These are phyloP conservation scores for Mucor plumbeus DNA, from an alignment of 371 early-diverging fungal species.

Conservation along the genomic window DNA sequence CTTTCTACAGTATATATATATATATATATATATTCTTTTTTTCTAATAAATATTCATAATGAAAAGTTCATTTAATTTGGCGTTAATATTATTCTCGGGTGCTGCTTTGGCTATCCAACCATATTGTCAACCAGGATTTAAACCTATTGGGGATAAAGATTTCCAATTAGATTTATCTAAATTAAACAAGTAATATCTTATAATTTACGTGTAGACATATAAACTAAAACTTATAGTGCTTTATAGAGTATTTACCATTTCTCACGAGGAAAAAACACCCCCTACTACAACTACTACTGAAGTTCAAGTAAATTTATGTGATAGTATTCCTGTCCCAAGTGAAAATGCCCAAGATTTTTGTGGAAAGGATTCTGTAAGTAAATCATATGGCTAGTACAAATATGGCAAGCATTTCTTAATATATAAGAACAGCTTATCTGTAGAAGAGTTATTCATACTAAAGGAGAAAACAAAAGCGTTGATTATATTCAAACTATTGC, in stretches of 20 bases:
- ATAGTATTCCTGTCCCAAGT: constrained; percentile 26
- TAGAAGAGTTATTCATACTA: constrained; percentile 22
- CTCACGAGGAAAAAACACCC: constrained; percentile 20
- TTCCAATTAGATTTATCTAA: constrained; percentile 32
- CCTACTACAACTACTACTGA: constrained; percentile 22
- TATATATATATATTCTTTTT: not conserved
- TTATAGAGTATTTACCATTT: constrained; percentile 26
- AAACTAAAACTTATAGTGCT: not conserved
- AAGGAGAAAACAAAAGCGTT: constrained; percentile 10
- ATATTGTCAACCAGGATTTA: constrained; percentile 35
- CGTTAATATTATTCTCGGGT: constrained; percentile 17
- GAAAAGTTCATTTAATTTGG: constrained; percentile 15
- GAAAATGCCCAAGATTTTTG: constrained; percentile 25
- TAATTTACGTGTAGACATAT: not conserved
- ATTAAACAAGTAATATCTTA: constrained; percentile 33
- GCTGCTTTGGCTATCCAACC: constrained; percentile 26
- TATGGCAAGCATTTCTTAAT: constrained; percentile 7
- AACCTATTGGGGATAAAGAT: constrained; percentile 27
- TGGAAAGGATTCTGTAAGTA: constrained; percentile 31
- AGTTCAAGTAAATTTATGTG: constrained; percentile 35
- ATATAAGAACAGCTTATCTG: constrained; percentile 27
- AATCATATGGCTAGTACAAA: not conserved
- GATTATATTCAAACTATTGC: constrained; percentile 32
- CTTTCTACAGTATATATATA: not conserved
- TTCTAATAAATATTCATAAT: constrained; percentile 6